Conservation (phyloP, 495 filamentous ascomycete species). For the Penicillium silybi region DNA sequence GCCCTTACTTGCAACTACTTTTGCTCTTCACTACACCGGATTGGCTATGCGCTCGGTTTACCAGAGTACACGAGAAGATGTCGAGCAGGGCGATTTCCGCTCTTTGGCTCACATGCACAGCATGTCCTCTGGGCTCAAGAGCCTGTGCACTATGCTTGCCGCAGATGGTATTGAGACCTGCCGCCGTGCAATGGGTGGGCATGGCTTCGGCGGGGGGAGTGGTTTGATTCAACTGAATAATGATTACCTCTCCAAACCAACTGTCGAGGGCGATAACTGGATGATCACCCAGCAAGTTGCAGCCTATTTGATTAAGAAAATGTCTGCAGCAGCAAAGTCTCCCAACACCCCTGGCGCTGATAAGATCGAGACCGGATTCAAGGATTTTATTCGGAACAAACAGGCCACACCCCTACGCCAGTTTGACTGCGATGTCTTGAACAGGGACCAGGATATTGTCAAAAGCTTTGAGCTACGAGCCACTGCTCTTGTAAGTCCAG, state of each 20-base stretch:
- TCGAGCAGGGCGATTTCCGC: constrained; percentile 39
- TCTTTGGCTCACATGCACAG: constrained; percentile 45
- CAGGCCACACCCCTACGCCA: neutral
- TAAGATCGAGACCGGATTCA: constrained; percentile 22
- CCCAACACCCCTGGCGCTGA: constrained; percentile 7
- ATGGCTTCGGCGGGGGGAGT: constrained; percentile 47
- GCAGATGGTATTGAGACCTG: constrained; percentile 52
- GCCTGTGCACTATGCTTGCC: constrained; percentile 44
- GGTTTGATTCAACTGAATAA: constrained; percentile 45
- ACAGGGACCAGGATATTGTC: constrained; percentile 35
- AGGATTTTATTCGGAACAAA: constrained; percentile 15
- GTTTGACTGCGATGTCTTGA: constrained; percentile 9
- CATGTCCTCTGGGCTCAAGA: constrained; percentile 46
- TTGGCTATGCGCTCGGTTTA: constrained; percentile 41
- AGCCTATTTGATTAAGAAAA: constrained; percentile 46
- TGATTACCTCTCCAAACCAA: constrained; percentile 48
- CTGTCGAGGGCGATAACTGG: constrained; percentile 52
- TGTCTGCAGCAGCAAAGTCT: constrained; percentile 31
- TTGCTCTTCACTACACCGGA: constrained; percentile 48
- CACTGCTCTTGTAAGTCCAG: constrained; percentile 27
- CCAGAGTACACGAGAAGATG: constrained; percentile 29
- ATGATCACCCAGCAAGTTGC: constrained; percentile 51
- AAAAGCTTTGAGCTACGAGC: constrained; percentile 41
- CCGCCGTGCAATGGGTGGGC: constrained; percentile 45
- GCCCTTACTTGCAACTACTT: constrained; percentile 44